Conservation (phyloP, 352 stramenopile genomes). For the Pythium scleroteichum region DNA sequence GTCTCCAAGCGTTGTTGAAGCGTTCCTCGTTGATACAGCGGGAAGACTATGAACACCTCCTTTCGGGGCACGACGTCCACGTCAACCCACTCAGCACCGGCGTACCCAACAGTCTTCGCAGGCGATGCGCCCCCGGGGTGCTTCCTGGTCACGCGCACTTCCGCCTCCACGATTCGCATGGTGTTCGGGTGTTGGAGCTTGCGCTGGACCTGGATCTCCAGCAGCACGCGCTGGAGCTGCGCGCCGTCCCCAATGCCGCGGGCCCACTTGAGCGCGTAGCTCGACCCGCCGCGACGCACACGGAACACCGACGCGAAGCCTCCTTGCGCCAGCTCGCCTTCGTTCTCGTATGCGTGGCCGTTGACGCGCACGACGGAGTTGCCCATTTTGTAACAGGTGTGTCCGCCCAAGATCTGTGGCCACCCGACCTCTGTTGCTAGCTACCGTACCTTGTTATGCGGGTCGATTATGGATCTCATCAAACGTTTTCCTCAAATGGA, state of each 20-base stretch:
- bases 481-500: no score
- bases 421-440: no score
- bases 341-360: conserved; percentile 49
- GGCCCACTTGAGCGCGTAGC: conserved; percentile 70
- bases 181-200: conserved; percentile 55
- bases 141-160: conserved; percentile 33
- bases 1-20: conserved; percentile 57
- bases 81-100: neutral
- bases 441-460: no score
- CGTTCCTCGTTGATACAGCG: conserved; percentile 49
- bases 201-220: conserved; percentile 75
- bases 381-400: conserved; percentile 41
- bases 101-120: conserved; percentile 8
- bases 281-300: conserved; percentile 39
- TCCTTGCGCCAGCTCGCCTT: conserved; percentile 58
- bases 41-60: conserved; percentile 68
- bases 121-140: neutral
- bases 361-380: conserved; percentile 66
- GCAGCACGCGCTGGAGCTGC: conserved; percentile 53
- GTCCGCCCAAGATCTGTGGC: conserved; percentile 2
- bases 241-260: conserved; percentile 53
- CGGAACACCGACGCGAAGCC: conserved; percentile 73
- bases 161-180: conserved; percentile 52
- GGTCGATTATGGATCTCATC: no score
- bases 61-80: conserved; percentile 24